phyloP scores from a whole-genome alignment of 768 basidiomycete genomes.

The Russula earlei region DNA sequence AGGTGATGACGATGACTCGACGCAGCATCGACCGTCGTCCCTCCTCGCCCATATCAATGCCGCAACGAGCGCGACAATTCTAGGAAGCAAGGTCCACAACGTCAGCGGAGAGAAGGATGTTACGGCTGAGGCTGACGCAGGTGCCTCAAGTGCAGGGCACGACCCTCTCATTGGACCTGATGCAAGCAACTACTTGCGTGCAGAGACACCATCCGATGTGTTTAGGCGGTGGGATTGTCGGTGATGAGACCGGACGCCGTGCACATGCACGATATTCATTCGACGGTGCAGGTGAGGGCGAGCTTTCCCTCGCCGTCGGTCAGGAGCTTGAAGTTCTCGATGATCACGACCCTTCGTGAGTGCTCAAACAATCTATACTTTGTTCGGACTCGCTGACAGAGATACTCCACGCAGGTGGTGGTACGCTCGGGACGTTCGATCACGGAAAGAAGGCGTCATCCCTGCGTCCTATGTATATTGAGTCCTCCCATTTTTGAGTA shows the following conservation, averaged over 20 bases:
- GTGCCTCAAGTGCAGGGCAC: conserved; percentile 24
- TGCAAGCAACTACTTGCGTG: conserved; percentile 66
- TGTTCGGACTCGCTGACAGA: conserved; percentile 9
- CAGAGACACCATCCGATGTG: conserved; percentile 74
- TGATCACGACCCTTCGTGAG: conserved; percentile 72
- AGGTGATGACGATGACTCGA: conserved; percentile 62
- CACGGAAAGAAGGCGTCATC: conserved; percentile 81
- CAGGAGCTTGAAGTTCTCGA: conserved; percentile 69
- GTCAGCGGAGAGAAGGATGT: conserved; percentile 49
- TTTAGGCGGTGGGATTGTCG: conserved; percentile 47
- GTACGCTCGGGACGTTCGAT: conserved; percentile 76
- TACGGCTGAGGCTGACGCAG: conserved; percentile 31
- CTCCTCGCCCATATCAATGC: conserved; percentile 87
- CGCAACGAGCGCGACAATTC: conserved; percentile 74
- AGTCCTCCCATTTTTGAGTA: conserved; percentile 19
- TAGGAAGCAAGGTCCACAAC: conserved; percentile 38
- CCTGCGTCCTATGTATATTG: conserved; percentile 88
- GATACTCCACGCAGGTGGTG: conserved; percentile 60
- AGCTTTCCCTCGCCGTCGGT: conserved; percentile 59
- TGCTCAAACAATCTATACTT: conserved; percentile 17
- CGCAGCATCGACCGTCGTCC: conserved; percentile 75
- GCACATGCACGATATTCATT: conserved; percentile 80
- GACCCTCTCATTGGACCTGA: conserved; percentile 63
- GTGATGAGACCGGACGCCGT: conserved; percentile 53
- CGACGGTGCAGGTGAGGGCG: conserved; percentile 70